A percentile compares a stretch with the other conserved stretches of the same genome.
Conservation (phyloP, 2,329 filamentous ascomycete genomes). For the Didymella pinodella region DNA sequence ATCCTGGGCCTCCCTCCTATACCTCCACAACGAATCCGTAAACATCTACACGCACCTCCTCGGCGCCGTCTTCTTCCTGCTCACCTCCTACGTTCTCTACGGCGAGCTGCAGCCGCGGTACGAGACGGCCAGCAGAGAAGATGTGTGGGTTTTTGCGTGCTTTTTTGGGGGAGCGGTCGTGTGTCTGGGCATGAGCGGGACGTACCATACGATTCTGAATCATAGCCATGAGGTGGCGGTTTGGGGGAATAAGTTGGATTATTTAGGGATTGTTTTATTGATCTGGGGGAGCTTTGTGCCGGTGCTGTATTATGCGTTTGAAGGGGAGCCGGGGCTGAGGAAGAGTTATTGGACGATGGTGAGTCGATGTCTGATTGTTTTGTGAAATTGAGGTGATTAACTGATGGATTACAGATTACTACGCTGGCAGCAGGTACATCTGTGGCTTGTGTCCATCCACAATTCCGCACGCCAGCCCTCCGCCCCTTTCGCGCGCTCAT, state of each 20-base stretch:
- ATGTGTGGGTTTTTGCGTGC: conserved; percentile 49
- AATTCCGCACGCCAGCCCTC: conserved; percentile 83
- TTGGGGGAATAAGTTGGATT: conserved; percentile 93
- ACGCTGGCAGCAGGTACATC: conserved; percentile 79
- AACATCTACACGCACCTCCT: conserved; percentile 77
- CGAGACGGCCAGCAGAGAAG: conserved; percentile 45
- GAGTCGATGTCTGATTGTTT: not conserved
- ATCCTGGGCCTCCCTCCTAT: conserved; percentile 66
- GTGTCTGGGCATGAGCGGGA: conserved; percentile 63
- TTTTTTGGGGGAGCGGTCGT: conserved; percentile 53
- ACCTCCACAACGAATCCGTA: conserved; percentile 73
- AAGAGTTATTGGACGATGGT: conserved; percentile 78
- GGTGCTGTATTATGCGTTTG: conserved; percentile 69
- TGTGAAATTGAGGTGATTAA: not conserved
- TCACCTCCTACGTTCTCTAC: conserved; percentile 35
- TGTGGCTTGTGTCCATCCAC: conserved; percentile 78
- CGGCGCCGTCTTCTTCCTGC: conserved; percentile 39
- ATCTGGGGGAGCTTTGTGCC: conserved; percentile 94
- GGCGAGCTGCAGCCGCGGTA: conserved; percentile 41
- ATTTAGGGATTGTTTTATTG: conserved; percentile 88
- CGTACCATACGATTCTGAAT: conserved; percentile 84
- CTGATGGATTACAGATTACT: conserved; percentile 67
- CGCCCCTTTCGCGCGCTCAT: conserved; percentile 85
- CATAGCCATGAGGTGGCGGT: conserved; percentile 80
- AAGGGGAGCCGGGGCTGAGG: conserved; percentile 70